Evolutionary conservation across 305 asterid genomes (phyloP), one percentile per base, ranked within the genome.

Genomic region (Fraxinus xanthoxyloides): DNA sequence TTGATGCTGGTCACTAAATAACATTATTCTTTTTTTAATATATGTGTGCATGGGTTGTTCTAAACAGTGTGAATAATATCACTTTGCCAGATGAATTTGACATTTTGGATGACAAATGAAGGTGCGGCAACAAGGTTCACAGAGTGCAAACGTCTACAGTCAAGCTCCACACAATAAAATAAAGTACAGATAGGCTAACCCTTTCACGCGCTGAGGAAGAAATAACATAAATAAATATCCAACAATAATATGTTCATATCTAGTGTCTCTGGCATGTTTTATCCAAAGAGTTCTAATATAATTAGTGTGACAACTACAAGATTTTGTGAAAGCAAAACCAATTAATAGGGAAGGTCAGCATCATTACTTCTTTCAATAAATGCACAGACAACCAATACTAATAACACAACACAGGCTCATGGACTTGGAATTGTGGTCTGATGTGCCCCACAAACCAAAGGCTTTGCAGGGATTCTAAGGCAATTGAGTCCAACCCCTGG

Each of bases 401-500:
- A 38, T 72, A 36, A 1, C 30, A 26, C 73, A 61, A 54, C 73
- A 51, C 83, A 13, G 83, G 77, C 74, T 87, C 65, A 13, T 12
- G 82, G 65, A 69, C 6, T 75, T 19, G 74, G 3, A 46, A 5
- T 13, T 46, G 56, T 13, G 5, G n/a, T 46, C 5, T 0, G 56
- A 46, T 46, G 19, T 19, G 85, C 5, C 59, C 97, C 95, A 79
- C 97, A 94, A 48, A 82, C 89, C 35, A 93, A 85, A 1, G 95
- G 88, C 86, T 76, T 87, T 3, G 88, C 82, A 2, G 98, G 98
- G 34, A 90, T 86, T 82, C 98, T 91, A 1, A 94, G 87, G 46
- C 98, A 94, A 85, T 90, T 92, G 19, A 93, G 84, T 4, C 96
- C 89, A 10, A 88, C 90, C 17, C 94, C 97, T 0, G 94, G 96